phyloP scores from a whole-genome alignment of 208 protist genomes.

The Leishmania turanica region DNA sequence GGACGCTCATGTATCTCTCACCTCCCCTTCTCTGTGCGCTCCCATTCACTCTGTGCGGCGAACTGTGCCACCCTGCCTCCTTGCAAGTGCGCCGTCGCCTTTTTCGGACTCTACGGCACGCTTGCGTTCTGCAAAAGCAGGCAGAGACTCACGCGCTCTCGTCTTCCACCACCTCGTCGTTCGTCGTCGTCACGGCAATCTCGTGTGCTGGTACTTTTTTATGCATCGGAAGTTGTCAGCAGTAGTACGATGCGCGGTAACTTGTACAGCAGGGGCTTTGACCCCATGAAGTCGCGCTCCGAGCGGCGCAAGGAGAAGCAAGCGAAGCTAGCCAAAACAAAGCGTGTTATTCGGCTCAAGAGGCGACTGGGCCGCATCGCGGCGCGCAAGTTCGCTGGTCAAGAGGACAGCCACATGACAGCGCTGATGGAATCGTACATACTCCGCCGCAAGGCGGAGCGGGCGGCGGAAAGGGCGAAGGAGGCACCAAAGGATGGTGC shows the following conservation, averaged over 20 bases:
- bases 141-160: not conserved
- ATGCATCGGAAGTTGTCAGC: not conserved
- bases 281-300: slow-evolving; percentile 85
- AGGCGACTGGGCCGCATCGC: slow-evolving; percentile 61
- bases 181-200: not conserved
- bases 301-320: slow-evolving; percentile 69
- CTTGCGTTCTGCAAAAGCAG: not conserved
- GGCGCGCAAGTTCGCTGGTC: slow-evolving; percentile 50
- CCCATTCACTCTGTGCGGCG: not conserved
- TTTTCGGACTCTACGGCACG: not conserved
- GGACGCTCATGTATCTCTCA: not conserved
- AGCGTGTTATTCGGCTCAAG: slow-evolving; percentile 64
- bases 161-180: not conserved
- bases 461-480: slow-evolving; percentile 50
- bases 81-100: not conserved
- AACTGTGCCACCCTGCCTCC: not conserved
- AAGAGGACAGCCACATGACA: slow-evolving; percentile 80
- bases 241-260: slow-evolving; percentile 72
- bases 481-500: slow-evolving; percentile 26
- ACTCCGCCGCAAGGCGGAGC: slow-evolving; percentile 73
- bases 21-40: not conserved
- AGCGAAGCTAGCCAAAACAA: slow-evolving; percentile 57
- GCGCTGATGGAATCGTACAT: slow-evolving; percentile 90
- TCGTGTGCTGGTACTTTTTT: not conserved
- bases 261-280: slow-evolving; percentile 60